Conservation (phyloP, 2,329 filamentous ascomycete species). For the Alternaria brassicicola region DNA sequence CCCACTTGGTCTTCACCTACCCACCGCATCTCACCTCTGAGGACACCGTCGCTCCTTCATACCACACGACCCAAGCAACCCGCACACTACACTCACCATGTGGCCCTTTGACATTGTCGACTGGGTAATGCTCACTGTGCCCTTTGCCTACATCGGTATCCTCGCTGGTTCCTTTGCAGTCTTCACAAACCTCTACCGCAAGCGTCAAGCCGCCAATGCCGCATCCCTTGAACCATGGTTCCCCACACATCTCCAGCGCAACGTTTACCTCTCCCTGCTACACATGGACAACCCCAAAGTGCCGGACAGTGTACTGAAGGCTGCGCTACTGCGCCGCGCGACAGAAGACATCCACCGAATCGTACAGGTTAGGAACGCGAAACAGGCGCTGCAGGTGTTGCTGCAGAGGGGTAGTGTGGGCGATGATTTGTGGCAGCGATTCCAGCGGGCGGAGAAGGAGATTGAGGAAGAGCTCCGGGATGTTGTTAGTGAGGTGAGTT, state of each 20-base stretch:
- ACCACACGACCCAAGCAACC: not conserved
- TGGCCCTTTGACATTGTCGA: slow-evolving; percentile 61
- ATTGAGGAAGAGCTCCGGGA: slow-evolving; percentile 96
- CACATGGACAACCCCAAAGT: slow-evolving; percentile 76
- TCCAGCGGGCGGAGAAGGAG: slow-evolving; percentile 91
- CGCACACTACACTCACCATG: slow-evolving; percentile 28
- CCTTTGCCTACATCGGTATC: slow-evolving; percentile 86
- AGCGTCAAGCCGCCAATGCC: slow-evolving; percentile 80
- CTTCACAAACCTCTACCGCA: slow-evolving; percentile 91
- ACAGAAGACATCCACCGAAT: slow-evolving; percentile 93
- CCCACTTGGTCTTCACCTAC: slow-evolving; percentile 10
- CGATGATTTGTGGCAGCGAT: slow-evolving; percentile 94
- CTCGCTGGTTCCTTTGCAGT: slow-evolving; percentile 87
- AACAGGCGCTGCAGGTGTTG: slow-evolving; percentile 82
- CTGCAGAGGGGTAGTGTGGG: slow-evolving; percentile 91
- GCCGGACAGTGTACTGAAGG: slow-evolving; percentile 84
- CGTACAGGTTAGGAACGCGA: slow-evolving; percentile 84
- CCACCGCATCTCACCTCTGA: slow-evolving; percentile 7
- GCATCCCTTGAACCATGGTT: slow-evolving; percentile 95
- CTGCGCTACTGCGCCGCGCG: slow-evolving; percentile 85
- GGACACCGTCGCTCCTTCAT: slow-evolving; percentile 26
- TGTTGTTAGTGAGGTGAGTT: slow-evolving; percentile 83
- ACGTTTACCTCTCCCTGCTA: slow-evolving; percentile 91
- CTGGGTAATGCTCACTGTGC: slow-evolving; percentile 85
- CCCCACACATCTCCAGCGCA: slow-evolving; percentile 83